A percentile compares a stretch with the other conserved stretches of the same genome.
These are phyloP conservation scores for Cystofilobasidium capitatum DNA, from an alignment of 768 basidiomycete genomes.

Conservation along the genomic window DNA sequence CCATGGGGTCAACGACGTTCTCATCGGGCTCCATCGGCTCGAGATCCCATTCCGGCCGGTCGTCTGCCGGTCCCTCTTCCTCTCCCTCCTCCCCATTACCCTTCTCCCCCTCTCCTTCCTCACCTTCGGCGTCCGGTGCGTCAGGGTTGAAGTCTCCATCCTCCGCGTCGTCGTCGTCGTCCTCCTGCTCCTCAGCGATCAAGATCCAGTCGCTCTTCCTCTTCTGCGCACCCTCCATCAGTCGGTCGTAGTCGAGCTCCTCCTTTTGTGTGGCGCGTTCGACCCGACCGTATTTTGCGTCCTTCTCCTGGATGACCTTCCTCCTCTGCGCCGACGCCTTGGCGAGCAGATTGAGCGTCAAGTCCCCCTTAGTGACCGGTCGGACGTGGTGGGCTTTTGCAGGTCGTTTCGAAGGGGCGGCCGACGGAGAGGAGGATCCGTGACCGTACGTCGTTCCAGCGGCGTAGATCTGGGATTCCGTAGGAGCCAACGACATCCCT, in stretches of 20 bases:
- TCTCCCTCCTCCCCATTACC: conserved; percentile 44
- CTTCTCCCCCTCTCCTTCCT: conserved; percentile 48
- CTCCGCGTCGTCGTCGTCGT: conserved; percentile 34
- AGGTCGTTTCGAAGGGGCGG: neutral
- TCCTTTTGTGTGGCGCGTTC: too few relatives aligned
- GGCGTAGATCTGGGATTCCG: neutral
- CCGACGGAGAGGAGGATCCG: neutral
- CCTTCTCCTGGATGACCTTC: neutral
- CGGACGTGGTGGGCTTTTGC: neutral
- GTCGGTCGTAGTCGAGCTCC: neutral
- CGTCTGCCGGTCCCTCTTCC: conserved; percentile 35
- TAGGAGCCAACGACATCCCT: neutral
- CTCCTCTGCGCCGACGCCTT: neutral
- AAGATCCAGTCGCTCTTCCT: conserved; percentile 6
- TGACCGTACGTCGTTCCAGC: neutral
- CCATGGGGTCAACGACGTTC: neutral
- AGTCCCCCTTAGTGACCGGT: neutral
- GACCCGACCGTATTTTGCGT: neutral
- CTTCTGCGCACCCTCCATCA: neutral
- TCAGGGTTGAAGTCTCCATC: conserved; percentile 35
- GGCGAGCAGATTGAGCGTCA: neutral
- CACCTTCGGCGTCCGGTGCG: conserved; percentile 44
- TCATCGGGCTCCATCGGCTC: conserved; percentile 31
- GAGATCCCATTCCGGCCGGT: conserved; percentile 37
- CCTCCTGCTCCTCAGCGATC: neutral